Evolutionary conservation across 495 filamentous ascomycete species (phyloP).

Genomic region (Tuber brumale): DNA sequence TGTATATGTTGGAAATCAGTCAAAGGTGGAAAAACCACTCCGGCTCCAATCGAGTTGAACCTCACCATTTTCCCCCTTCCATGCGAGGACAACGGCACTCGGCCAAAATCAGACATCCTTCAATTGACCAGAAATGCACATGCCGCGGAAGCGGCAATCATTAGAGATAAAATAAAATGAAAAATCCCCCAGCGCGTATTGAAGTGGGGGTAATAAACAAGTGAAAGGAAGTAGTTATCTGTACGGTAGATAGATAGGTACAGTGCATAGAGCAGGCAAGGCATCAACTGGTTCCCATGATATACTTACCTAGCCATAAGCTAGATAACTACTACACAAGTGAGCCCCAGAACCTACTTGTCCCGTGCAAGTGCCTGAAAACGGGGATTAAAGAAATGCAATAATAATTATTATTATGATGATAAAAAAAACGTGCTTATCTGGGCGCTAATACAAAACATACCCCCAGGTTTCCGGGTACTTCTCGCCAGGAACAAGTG

Average conservation of each 20-base stretch:
- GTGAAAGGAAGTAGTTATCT: neutral
- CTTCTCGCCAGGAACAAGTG: no score
- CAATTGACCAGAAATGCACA: neutral
- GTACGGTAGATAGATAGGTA: neutral
- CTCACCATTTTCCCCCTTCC: neutral
- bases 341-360: neutral
- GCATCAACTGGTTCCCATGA: neutral
- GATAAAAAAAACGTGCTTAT: neutral
- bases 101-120: neutral
- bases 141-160: neutral
- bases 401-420: no score
- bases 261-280: no score
- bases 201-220: neutral
- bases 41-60: neutral
- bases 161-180: neutral
- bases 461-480: no score
- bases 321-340: neutral
- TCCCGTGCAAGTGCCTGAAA: neutral
- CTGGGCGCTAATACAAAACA: neutral
- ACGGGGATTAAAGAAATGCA: neutral
- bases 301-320: neutral
- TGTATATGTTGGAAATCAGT: neutral
- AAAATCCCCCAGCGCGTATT: neutral
- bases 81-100: neutral
- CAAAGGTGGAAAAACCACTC: neutral